A percentile compares a stretch with the other conserved stretches of the same genome.
Conservation (phyloP, 2,329 filamentous ascomycete genomes). For the Fusarium abutilonis region DNA sequence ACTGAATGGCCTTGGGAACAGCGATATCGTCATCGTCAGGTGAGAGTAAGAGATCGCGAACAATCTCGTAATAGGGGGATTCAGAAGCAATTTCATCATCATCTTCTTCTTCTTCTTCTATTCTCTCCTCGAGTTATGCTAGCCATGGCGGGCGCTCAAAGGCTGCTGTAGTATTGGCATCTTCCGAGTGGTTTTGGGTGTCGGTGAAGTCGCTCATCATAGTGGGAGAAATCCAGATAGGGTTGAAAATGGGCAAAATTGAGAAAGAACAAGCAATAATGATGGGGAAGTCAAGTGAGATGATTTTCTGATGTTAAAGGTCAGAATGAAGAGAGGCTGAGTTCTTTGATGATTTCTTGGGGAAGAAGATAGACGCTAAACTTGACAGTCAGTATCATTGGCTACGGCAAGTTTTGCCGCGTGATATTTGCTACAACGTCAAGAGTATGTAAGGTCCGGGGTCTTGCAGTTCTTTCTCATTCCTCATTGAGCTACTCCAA, state of each 20-base stretch:
- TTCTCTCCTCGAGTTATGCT: not conserved
- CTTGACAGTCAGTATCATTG: too few species aligned
- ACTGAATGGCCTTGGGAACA: not conserved
- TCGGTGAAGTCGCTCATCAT: not conserved
- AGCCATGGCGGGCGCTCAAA: conserved; percentile 1
- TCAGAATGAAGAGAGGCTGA: too few species aligned
- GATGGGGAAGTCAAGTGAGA: too few species aligned
- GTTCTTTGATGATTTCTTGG: not conserved
- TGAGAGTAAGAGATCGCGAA: not conserved
- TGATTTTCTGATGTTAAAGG: too few species aligned
- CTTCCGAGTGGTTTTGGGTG: not conserved
- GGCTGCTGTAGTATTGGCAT: not conserved
- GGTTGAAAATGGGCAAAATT: too few species aligned
- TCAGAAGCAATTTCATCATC: not conserved
- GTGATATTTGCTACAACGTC: not conserved
- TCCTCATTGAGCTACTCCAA: too few species aligned
- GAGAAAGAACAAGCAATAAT: too few species aligned
- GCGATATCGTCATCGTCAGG: not conserved
- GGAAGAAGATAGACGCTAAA: too few species aligned
- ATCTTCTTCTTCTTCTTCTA: not conserved
- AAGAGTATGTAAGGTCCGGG: too few species aligned
- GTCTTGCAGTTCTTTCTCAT: too few species aligned
- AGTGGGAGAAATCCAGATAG: too few species aligned
- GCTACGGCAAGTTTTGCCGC: not conserved
- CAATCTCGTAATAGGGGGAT: not conserved